phyloP scores from a whole-genome alignment of 2,329 filamentous ascomycete species.

The Fusarium compactum region DNA sequence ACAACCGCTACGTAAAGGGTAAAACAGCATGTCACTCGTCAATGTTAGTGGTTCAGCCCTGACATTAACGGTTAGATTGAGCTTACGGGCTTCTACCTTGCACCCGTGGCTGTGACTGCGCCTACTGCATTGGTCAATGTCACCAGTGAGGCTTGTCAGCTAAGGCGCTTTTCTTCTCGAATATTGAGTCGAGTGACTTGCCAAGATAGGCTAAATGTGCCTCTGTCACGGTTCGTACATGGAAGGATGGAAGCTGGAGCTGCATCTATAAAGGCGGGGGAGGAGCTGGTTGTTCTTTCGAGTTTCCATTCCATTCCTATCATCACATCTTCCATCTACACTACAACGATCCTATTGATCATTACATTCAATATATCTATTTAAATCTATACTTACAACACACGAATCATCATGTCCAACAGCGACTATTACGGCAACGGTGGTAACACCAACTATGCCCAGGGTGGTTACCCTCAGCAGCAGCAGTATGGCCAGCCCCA shows the following conservation, averaged over 20 bases:
- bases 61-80: constrained; percentile 24
- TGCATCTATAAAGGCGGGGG: constrained; percentile 39
- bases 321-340: not conserved
- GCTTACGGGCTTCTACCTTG: constrained; percentile 30
- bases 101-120: constrained; percentile 39
- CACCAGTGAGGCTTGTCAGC: constrained; percentile 36
- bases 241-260: not conserved
- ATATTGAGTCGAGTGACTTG: not conserved
- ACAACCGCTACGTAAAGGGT: not conserved
- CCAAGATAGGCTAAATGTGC: constrained; percentile 18
- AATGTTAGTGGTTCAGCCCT: constrained; percentile 31
- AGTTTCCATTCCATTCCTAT: constrained; percentile 1
- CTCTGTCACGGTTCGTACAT: constrained; percentile 1
- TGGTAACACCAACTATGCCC: constrained; percentile 43
- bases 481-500: constrained; percentile 42
- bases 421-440: constrained; percentile 54
- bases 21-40: constrained; percentile 26
- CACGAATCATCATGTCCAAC: constrained; percentile 50
- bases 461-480: constrained; percentile 45
- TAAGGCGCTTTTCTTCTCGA: constrained; percentile 33
- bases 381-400: not conserved
- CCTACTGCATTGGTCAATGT: constrained; percentile 24
- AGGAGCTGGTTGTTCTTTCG: constrained; percentile 6
- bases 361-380: not conserved
- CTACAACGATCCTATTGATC: not conserved